Base-by-base conservation (phyloP, 805 yeast species). In the Kockiozyma suomiensis region DNA sequence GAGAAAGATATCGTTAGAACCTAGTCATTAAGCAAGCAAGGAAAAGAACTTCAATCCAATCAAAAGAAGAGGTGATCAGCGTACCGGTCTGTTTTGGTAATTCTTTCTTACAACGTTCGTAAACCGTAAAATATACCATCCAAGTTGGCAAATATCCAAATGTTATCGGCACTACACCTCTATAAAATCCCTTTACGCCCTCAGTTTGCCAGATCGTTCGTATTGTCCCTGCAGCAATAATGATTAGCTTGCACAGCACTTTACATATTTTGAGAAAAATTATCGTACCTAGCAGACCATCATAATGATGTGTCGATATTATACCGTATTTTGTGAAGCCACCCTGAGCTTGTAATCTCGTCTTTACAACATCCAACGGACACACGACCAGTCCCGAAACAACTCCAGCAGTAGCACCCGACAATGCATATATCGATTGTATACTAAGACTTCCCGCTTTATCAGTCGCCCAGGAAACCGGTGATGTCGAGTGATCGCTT, bases 111-210 rank as follows among this genome's bases (percentile, higher is more conserved):
- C 91, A 85, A 57, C 81, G 76, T 70, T 93, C 98, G 73, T 94
- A 94, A 33, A 91, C 88, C 6, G 93, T 82, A 75, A 94, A 94
- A 72, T 94, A 94, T 49, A 94, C 88, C 80, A 91, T 91, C 99
- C 99, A 94, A 0, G 97, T 90, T 15, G 99, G 99, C 68, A 94
- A 85, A 74, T 94, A 94, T 0, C 99, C 99, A 52, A 93, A 74
- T 0, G 93, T 82, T 41, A 93, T 90, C n/a, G 99, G 98, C 1
- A 87, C 87, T 25, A 94, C 75, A 3, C 99, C 99, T 62, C 96
- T 78, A 72, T 94, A 94, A 13, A 94, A 78, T 0, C 98, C 98
- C 42, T 82, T 74, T 1, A 84, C 68, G 8, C 97, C 97, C 75
- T 92, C 97, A 57, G 91, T 93, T 40, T 74, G 72, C 59, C 83